A percentile compares a stretch with the other conserved stretches of the same genome.
phyloP scores from a whole-genome alignment of 352 stramenopile genomes.

The Saprolegnia parasitica region DNA sequence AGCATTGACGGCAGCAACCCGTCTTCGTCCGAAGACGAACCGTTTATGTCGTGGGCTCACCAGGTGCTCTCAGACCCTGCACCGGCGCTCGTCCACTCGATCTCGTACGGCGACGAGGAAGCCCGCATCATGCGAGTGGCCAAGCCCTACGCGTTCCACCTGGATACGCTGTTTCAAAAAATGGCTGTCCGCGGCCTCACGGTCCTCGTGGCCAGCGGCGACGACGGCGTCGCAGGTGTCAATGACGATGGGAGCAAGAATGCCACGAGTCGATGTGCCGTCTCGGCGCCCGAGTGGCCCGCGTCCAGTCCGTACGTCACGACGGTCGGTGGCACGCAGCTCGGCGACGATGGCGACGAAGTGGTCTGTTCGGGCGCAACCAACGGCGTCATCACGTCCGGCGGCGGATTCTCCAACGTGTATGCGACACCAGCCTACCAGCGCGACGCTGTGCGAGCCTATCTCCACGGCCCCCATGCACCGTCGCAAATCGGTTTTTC shows the following conservation, averaged over 20 bases:
- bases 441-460: conserved; percentile 46
- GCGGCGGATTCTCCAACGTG: conserved; percentile 85
- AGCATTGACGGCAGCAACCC: conserved; percentile 83
- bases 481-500: conserved; percentile 81
- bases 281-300: conserved; percentile 66
- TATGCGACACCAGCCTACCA: conserved; percentile 77
- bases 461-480: conserved; percentile 53
- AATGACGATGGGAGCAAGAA: conserved; percentile 49
- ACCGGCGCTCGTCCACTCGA: conserved; percentile 80
- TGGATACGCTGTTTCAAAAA: conserved; percentile 87
- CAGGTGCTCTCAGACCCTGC: conserved; percentile 56
- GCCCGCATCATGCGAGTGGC: conserved; percentile 76
- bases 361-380: conserved; percentile 67
- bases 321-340: conserved; percentile 84
- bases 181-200: conserved; percentile 83
- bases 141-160: conserved; percentile 55
- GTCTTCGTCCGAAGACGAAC: conserved; percentile 78
- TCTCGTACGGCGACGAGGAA: conserved; percentile 88
- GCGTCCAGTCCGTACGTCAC: conserved; percentile 86
- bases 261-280: conserved; percentile 51
- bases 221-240: conserved; percentile 60
- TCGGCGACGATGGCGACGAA: conserved; percentile 45
- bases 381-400: conserved; percentile 69
- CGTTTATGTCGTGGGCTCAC: conserved; percentile 76
- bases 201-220: conserved; percentile 78